phyloP scores from a whole-genome alignment of 1,284 basidiomycete genomes.

The Pseudozyma flocculosa region DNA sequence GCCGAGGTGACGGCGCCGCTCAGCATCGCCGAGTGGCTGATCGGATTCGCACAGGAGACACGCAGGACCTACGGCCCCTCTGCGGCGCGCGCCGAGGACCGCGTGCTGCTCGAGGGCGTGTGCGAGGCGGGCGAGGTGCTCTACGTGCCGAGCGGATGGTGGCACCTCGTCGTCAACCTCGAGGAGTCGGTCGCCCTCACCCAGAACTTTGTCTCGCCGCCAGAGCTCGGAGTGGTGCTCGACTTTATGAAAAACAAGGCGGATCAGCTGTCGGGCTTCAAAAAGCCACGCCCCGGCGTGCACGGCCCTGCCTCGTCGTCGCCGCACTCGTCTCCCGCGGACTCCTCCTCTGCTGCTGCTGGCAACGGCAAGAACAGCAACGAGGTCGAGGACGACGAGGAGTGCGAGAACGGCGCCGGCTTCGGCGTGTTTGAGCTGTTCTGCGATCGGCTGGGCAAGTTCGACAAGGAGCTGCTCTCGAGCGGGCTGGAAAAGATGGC shows the following conservation, averaged over 20 bases:
- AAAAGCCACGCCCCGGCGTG: slow-evolving; percentile 25
- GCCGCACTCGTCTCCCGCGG: slow-evolving; percentile 10
- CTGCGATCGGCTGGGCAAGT: slow-evolving; percentile 27
- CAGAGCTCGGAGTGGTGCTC: slow-evolving; percentile 59
- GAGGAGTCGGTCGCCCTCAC: slow-evolving; percentile 59
- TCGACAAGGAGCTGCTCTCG: slow-evolving; percentile 22
- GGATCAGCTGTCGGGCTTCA: slow-evolving; percentile 61
- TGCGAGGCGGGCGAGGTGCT: slow-evolving; percentile 59
- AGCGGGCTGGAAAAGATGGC: slow-evolving; percentile 20
- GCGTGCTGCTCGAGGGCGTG: slow-evolving; percentile 58
- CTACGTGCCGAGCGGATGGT: slow-evolving; percentile 58
- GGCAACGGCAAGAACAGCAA: not conserved
- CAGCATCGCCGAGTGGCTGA: slow-evolving; percentile 59
- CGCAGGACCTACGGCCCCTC: slow-evolving; percentile 53
- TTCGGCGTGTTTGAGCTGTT: slow-evolving; percentile 36
- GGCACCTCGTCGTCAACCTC: slow-evolving; percentile 52
- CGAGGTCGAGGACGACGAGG: slow-evolving; percentile 34
- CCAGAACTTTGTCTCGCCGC: slow-evolving; percentile 61
- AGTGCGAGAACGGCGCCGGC: slow-evolving; percentile 31
- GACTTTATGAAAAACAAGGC: slow-evolving; percentile 59
- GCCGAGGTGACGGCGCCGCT: slow-evolving; percentile 58
- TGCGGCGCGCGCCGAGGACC: slow-evolving; percentile 14
- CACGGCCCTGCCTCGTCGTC: slow-evolving; percentile 1
- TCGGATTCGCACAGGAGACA: slow-evolving; percentile 58
- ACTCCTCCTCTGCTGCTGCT: too few species aligned